phyloP scores from a whole-genome alignment of 371 early-diverging fungal genomes.

The Mortierella sp. region DNA sequence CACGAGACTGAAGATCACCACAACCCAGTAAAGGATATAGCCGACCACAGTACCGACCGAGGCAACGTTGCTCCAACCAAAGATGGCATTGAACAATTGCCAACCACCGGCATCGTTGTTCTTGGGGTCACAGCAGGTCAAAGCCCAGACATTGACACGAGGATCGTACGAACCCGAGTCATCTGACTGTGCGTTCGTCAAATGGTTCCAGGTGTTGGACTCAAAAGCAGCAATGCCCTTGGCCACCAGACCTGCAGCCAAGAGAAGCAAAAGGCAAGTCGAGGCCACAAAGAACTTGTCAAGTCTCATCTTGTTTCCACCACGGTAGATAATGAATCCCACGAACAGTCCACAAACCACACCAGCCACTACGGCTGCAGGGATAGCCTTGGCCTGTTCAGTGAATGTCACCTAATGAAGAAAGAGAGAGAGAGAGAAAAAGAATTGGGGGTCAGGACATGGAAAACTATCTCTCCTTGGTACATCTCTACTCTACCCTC shows the following conservation, averaged over 20 bases:
- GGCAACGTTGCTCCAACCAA: slow-evolving; percentile 83
- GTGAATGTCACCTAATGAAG: slow-evolving; percentile 59
- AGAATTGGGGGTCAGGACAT: too few relatives aligned
- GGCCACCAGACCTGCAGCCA: slow-evolving; percentile 80
- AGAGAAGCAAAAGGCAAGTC: slow-evolving; percentile 76
- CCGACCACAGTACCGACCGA: slow-evolving; percentile 72
- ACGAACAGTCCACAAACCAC: slow-evolving; percentile 69
- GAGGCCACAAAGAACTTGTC: slow-evolving; percentile 80
- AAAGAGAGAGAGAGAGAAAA: too few relatives aligned
- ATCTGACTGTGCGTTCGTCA: slow-evolving; percentile 59
- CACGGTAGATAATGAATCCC: slow-evolving; percentile 77
- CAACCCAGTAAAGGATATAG: slow-evolving; percentile 80
- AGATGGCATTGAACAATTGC: slow-evolving; percentile 75
- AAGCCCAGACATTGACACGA: slow-evolving; percentile 55
- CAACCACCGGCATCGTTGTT: slow-evolving; percentile 64
- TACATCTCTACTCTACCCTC: too few relatives aligned
- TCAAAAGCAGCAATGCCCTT: slow-evolving; percentile 56
- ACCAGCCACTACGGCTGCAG: slow-evolving; percentile 80
- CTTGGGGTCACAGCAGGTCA: slow-evolving; percentile 44
- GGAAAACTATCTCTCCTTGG: too few relatives aligned
- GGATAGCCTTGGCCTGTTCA: slow-evolving; percentile 73
- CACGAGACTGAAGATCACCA: slow-evolving; percentile 42
- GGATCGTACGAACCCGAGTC: slow-evolving; percentile 55
- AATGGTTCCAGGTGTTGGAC: slow-evolving; percentile 35
- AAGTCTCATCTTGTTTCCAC: slow-evolving; percentile 71